Evolutionary conservation across 164 flowering plant genomes (phyloP), one percentile per base, ranked within the genome.

Genomic region (Berberis thunbergii): DNA sequence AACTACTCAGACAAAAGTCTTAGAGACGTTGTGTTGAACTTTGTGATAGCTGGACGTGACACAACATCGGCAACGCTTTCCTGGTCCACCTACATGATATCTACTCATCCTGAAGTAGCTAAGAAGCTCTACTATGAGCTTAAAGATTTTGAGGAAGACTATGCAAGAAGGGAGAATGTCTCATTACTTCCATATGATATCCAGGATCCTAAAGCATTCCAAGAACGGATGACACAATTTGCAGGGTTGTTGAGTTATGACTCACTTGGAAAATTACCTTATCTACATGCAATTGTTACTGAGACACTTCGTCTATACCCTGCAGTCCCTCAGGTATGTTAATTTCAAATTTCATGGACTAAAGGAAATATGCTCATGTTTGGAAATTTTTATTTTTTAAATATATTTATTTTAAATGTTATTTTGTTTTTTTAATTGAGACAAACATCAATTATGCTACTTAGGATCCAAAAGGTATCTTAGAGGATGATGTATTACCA

Each of bases 11-110:
- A 93, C 73, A 90, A 84, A 63, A 83, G 88, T 73, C 92, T 90
- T 9, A 81, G 98, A 74, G 98, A 93, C 69, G 73, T 88, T 8
- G 95, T 90, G 57, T 78, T 93, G 43, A 93, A 93, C 75, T 93
- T 93, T 76, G 91, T 93, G 46, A 90, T 93, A 12, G 97, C 97
- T 26, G 98, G 97, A 10, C 83, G 97, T 1, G 98, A 90, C 74
- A 94, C 97, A 48, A 94, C 98, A 4, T 95, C 96, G 0, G 76
- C 92, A 49, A 94, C 96, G 8, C 89, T 90, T 8, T 77, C 97
- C 41, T 94, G 98, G 98, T 85, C 80, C 3, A 76, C 87, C 39
- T 90, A 90, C 85, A 82, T 90, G 96, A 68, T 87, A 54, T 83
- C 84, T 84, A 76, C 77, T 1, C 85, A 88, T 68, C 74, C 75